These are phyloP conservation scores for Chlorella sp. DNA, from an alignment of 139 green algal species.

Conservation along the genomic window DNA sequence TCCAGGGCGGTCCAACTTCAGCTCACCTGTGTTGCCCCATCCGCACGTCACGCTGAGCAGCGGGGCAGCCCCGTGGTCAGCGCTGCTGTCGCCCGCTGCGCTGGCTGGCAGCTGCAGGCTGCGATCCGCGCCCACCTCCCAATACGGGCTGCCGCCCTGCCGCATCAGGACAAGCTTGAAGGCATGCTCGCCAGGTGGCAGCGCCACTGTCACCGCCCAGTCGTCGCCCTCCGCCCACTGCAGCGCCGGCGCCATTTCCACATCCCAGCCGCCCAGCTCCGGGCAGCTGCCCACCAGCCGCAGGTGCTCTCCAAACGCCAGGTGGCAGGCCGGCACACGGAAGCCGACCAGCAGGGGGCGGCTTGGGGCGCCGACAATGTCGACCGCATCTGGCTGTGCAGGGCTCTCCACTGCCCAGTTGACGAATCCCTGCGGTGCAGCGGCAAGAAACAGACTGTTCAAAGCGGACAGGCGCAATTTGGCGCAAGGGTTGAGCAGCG, in stretches of 20 bases:
- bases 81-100: background rate
- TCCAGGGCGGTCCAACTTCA: no score
- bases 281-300: conserved; percentile 45
- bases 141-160: conserved; percentile 18
- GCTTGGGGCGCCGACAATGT: background rate
- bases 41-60: background rate
- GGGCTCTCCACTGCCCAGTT: no score
- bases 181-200: conserved; percentile 38
- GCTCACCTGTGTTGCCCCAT: background rate
- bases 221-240: conserved; percentile 57
- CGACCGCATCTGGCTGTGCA: no score
- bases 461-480: no score
- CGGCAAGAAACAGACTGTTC: no score
- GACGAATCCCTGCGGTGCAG: no score
- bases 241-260: conserved; percentile 25
- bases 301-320: conserved; percentile 27
- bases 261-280: conserved; percentile 47
- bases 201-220: conserved; percentile 43
- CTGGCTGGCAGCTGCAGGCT: conserved; percentile 53
- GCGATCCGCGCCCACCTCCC: conserved; percentile 72
- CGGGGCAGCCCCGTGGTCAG: background rate
- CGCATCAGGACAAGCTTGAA: conserved; percentile 47
- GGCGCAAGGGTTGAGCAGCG: no score
- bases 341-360: background rate
- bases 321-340: background rate